These are phyloP conservation scores for Pistacia atlantica DNA, from an alignment of 345 rosid genomes.

Conservation along the genomic window DNA sequence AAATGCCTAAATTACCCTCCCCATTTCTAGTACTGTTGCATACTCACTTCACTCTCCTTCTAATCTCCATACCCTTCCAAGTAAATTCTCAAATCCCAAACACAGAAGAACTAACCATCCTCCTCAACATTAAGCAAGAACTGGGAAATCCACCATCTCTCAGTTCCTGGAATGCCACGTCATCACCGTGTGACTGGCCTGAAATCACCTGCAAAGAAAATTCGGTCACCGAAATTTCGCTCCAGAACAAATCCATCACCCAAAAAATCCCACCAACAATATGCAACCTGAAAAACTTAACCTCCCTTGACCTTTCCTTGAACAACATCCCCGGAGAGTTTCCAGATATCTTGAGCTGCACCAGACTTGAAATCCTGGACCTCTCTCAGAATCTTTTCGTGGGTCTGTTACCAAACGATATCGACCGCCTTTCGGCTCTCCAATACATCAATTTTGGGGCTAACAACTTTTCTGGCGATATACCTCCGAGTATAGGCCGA, in stretches of 20 bases:
- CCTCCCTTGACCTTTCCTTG: slow-evolving; percentile 35
- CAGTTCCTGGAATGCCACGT: slow-evolving; percentile 56
- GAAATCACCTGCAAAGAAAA: slow-evolving; percentile 47
- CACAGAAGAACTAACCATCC: slow-evolving; percentile 45
- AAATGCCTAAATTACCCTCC: slow-evolving; percentile 42
- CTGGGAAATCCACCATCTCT: slow-evolving; percentile 65
- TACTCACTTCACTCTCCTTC: slow-evolving; percentile 31
- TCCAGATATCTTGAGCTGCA: slow-evolving; percentile 61
- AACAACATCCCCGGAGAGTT: slow-evolving; percentile 65
- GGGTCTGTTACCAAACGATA: slow-evolving; percentile 67
- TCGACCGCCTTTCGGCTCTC: slow-evolving; percentile 54
- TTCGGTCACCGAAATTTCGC: slow-evolving; percentile 45
- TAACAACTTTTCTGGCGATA: slow-evolving; percentile 71
- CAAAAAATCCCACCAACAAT: slow-evolving; percentile 51
- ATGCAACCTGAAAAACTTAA: slow-evolving; percentile 67
- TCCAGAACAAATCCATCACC: slow-evolving; percentile 38
- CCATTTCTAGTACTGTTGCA: background rate
- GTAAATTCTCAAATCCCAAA: slow-evolving; percentile 47
- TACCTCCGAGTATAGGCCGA: slow-evolving; percentile 55
- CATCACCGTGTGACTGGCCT: slow-evolving; percentile 71
- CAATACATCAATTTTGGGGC: slow-evolving; percentile 45
- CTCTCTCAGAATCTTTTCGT: slow-evolving; percentile 68
- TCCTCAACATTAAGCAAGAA: slow-evolving; percentile 51
- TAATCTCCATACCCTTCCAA: slow-evolving; percentile 36
- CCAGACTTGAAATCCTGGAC: slow-evolving; percentile 54